Evolutionary conservation across 257 asterid genomes (phyloP).

Genomic region (Plantago major): DNA sequence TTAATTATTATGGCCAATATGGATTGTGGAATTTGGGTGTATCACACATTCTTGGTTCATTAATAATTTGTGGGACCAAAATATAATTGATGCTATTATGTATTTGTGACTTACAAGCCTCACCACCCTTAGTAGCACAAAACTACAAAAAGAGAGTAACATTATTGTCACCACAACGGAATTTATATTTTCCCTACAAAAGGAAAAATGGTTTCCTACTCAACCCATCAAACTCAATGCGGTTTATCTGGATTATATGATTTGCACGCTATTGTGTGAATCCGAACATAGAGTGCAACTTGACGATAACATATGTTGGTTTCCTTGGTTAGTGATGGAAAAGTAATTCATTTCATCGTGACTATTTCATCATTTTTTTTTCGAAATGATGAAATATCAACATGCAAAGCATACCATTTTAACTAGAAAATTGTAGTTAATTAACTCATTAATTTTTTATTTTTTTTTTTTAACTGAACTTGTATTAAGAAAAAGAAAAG

Average conservation of each 20-base stretch:
- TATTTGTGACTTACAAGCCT: constrained; percentile 4
- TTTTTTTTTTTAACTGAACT: no score
- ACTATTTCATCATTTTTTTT: no score
- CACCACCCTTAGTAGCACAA: background rate
- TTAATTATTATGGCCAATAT: background rate
- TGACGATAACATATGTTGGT: no score
- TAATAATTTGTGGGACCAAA: constrained; percentile 18
- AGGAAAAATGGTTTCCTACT: background rate
- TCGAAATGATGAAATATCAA: no score
- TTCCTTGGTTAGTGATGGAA: no score
- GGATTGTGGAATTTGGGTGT: constrained; percentile 22
- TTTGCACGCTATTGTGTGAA: no score
- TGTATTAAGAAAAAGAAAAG: no score
- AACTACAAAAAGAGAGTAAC: background rate
- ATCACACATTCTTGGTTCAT: constrained; percentile 22
- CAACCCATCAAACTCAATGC: background rate
- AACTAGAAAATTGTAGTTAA: no score
- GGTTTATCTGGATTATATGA: background rate
- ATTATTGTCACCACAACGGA: background rate
- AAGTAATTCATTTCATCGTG: no score
- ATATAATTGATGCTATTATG: constrained; percentile 9
- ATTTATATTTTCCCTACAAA: background rate
- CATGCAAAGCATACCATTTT: no score
- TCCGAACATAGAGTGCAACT: no score
- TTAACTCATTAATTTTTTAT: no score